Percentiles rank a stretch among this genome's conserved stretches.
Evolutionary conservation across 179 eudicot species (phyloP).

Genomic region (Dionaea muscipula): DNA sequence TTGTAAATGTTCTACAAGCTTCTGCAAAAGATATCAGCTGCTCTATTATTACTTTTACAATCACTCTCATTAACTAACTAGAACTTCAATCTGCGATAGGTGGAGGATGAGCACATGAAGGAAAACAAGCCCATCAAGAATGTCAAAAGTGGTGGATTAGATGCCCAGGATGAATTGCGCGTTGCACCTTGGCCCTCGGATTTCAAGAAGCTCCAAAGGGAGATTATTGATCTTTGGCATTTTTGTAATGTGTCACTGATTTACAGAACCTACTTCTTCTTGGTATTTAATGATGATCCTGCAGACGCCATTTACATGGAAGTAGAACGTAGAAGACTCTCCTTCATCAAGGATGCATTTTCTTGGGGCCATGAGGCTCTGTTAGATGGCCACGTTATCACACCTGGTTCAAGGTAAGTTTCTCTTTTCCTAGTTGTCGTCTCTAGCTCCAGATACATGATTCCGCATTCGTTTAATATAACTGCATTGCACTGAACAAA

Average conservation of each 20-base stretch:
- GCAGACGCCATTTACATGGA: conserved; percentile 81
- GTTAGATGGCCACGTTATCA: conserved; percentile 24
- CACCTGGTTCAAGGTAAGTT: conserved; percentile 30
- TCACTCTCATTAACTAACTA: background rate
- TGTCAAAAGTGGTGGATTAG: conserved; percentile 54
- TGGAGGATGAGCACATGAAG: conserved; percentile 17
- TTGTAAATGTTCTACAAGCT: too few relatives aligned
- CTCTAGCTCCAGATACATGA: background rate
- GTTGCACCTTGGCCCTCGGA: conserved; percentile 42
- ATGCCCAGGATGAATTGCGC: conserved; percentile 49
- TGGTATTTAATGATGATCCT: conserved; percentile 63
- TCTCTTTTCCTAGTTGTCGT: background rate
- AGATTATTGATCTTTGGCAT: conserved; percentile 70
- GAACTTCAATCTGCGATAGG: conserved; percentile 15
- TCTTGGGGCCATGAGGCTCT: conserved; percentile 23
- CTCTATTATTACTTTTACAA: too few relatives aligned
- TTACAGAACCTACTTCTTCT: conserved; percentile 77
- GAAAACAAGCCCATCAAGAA: conserved; percentile 17
- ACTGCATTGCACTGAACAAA: too few relatives aligned
- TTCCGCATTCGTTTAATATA: background rate
- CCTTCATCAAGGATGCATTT: conserved; percentile 31
- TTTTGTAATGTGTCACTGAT: conserved; percentile 64
- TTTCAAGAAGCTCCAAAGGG: conserved; percentile 53
- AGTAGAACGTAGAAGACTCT: conserved; percentile 72
- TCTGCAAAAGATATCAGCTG: too few relatives aligned